These are phyloP conservation scores for Coemansia sp. DNA, from an alignment of 192 early-diverging fungal species.

Conservation along the genomic window DNA sequence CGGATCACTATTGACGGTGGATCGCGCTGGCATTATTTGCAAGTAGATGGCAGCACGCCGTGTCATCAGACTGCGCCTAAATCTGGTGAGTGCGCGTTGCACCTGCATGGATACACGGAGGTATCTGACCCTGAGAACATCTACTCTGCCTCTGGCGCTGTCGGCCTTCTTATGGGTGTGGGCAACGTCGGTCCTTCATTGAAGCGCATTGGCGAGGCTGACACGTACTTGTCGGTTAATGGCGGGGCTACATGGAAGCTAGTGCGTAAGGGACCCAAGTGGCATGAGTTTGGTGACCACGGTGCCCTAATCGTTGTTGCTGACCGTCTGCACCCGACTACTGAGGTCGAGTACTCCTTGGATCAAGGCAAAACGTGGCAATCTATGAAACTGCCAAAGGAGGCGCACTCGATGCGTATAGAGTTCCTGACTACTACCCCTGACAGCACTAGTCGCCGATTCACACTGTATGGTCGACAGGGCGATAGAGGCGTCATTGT, in stretches of 20 bases:
- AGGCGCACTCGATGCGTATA: constrained; percentile 67
- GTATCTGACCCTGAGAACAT: constrained; percentile 70
- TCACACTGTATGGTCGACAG: constrained; percentile 71
- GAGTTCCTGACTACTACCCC: constrained; percentile 67
- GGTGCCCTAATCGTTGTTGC: constrained; percentile 83
- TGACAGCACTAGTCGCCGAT: constrained; percentile 71
- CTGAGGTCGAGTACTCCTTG: constrained; percentile 65
- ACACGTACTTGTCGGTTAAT: constrained; percentile 85
- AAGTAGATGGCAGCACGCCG: constrained; percentile 39
- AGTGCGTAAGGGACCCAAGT: constrained; percentile 80
- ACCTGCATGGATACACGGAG: constrained; percentile 89
- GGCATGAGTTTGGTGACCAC: constrained; percentile 92
- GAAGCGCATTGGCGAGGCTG: constrained; percentile 62
- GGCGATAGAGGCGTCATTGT: constrained; percentile 32
- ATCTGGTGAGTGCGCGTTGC: constrained; percentile 60
- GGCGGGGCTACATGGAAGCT: constrained; percentile 84
- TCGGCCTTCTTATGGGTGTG: constrained; percentile 86
- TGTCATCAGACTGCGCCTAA: constrained; percentile 49
- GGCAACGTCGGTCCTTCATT: constrained; percentile 84
- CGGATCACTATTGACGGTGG: constrained; percentile 84
- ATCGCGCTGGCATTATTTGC: constrained; percentile 62
- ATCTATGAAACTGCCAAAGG: constrained; percentile 60
- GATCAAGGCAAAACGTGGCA: constrained; percentile 78
- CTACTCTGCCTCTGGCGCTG: constrained; percentile 78
- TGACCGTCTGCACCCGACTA: constrained; percentile 69